A percentile compares a stretch with the other conserved stretches of the same genome.
Evolutionary conservation across 2,329 filamentous ascomycete genomes (phyloP).

Genomic region (Aspergillus floridensis): DNA sequence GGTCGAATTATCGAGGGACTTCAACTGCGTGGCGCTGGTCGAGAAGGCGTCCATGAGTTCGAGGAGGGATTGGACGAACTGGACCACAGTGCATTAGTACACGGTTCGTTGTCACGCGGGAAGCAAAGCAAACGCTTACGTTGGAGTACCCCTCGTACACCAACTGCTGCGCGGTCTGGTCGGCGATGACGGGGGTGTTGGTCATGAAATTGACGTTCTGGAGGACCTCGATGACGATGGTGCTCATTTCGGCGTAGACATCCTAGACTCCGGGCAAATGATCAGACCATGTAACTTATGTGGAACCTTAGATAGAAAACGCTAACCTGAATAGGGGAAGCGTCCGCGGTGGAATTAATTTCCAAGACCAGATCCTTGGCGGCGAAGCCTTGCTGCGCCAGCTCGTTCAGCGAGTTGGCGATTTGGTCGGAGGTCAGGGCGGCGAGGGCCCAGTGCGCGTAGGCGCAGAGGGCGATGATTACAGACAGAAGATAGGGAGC

Average conservation of each 20-base stretch:
- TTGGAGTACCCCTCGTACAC: constrained; percentile 5
- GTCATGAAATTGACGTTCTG: constrained; percentile 1
- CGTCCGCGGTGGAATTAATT: constrained; percentile 3
- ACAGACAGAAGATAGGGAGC: background rate
- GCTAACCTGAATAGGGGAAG: background rate
- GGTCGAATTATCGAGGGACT: background rate
- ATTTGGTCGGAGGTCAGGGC: background rate
- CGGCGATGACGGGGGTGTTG: constrained; percentile 3
- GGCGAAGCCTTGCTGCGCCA: constrained; percentile 1
- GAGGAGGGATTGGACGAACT: constrained; percentile 7
- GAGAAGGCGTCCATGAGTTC: constrained; percentile 5
- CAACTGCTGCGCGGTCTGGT: background rate
- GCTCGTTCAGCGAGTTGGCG: constrained; percentile 2
- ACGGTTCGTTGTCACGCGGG: too few relatives aligned
- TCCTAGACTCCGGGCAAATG: background rate
- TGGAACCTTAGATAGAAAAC: background rate
- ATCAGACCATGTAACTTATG: background rate
- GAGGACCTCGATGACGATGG: constrained; percentile 1
- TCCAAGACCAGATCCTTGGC: constrained; percentile 3
- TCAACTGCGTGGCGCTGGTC: background rate
- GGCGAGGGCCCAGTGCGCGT: background rate
- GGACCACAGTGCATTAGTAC: background rate
- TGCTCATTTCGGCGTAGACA: constrained; percentile 2
- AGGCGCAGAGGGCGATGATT: background rate
- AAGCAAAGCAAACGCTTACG: background rate